Evolutionary conservation across 1,139 yeast species (phyloP).

Genomic region (Candida sanyaensis): DNA sequence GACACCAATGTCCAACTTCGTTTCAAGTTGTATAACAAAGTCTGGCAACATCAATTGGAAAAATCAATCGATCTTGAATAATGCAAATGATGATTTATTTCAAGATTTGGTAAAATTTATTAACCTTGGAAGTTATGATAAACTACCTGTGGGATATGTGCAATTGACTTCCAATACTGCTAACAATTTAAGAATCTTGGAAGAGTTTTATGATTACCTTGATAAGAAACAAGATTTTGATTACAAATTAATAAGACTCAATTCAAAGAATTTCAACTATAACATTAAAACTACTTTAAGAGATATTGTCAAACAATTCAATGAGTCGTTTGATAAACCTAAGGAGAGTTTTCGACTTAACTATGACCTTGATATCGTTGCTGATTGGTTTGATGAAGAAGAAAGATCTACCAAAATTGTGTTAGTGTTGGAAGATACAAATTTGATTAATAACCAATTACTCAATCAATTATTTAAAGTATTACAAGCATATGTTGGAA

Average conservation of each 20-base stretch:
- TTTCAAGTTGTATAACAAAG: slow-evolving; percentile 36
- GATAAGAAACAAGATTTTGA: slow-evolving; percentile 12
- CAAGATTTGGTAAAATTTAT: slow-evolving; percentile 32
- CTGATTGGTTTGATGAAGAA: slow-evolving; percentile 40
- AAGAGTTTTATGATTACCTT: slow-evolving; percentile 38
- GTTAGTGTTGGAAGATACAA: slow-evolving; percentile 65
- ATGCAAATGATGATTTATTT: slow-evolving; percentile 41
- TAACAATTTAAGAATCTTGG: slow-evolving; percentile 51
- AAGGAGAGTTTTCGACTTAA: slow-evolving; percentile 26
- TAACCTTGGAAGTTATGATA: slow-evolving; percentile 13
- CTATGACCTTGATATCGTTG: slow-evolving; percentile 55
- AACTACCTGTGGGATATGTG: slow-evolving; percentile 46
- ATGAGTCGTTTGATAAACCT: slow-evolving; percentile 8
- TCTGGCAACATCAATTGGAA: slow-evolving; percentile 39
- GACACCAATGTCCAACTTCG: slow-evolving; percentile 33
- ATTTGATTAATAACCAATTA: slow-evolving; percentile 54
- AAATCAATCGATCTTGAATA: slow-evolving; percentile 35
- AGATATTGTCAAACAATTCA: slow-evolving; percentile 38
- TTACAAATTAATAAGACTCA: slow-evolving; percentile 36
- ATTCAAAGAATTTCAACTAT: slow-evolving; percentile 38
- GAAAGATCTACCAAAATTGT: slow-evolving; percentile 24
- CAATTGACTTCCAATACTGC: slow-evolving; percentile 59
- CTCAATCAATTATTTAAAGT: slow-evolving; percentile 51
- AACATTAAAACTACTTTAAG: slow-evolving; percentile 43
- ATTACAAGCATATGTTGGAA: slow-evolving; percentile 38